Base-by-base conservation (phyloP, 2,329 filamentous ascomycete species). In the Diplodia corticola region DNA sequence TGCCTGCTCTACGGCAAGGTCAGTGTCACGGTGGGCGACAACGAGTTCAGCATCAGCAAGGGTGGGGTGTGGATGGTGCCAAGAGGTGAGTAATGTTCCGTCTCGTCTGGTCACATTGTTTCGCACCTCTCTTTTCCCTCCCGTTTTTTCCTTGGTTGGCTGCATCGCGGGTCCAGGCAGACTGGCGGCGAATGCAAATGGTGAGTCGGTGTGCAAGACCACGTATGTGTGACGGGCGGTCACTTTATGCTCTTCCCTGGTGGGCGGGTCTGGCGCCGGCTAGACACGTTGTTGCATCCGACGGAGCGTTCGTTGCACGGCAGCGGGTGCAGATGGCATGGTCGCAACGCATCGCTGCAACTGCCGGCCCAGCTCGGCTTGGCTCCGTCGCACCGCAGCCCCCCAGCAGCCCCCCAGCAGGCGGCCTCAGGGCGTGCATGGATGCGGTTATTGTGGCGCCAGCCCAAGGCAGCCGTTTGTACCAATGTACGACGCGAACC, bases 51-150 rank as follows among this genome's bases (percentile, higher is more conserved):
- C 66, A 93, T 97, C 69, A 88, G 89, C 44, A 92, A 91, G 71
- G 93, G 94, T 48, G 94, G 94, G 63, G 90, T 93, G 77, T 98
- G 92, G 85, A 93, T 97, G 77, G 93, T 99, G 68, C 95, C 95
- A 26, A 87, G 94, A 87, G 94, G 94, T 97, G 80, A 83, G 90
- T 81, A 72, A 49, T 53, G 67, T 66, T 68, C 57, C 33, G 63
- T 73, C 61, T 33, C 37, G 44, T 26, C 10, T n/a, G 13, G 37
- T 59, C 53, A 65, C 30, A 64, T n/a, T 46, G 33, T 46, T 54
- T 63, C 48, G n/a, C 13, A 22, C 50, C 30, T 24, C 37, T 40
- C 28, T 44, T n/a, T 24, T 60, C 5, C 48, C 28, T 22, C 24
- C 51, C 49, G 22, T 6, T 24, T 64, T 44, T 37, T 22, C 48